phyloP scores from a whole-genome alignment of 108 stramenopile genomes.

The Nitzschia sp. region DNA sequence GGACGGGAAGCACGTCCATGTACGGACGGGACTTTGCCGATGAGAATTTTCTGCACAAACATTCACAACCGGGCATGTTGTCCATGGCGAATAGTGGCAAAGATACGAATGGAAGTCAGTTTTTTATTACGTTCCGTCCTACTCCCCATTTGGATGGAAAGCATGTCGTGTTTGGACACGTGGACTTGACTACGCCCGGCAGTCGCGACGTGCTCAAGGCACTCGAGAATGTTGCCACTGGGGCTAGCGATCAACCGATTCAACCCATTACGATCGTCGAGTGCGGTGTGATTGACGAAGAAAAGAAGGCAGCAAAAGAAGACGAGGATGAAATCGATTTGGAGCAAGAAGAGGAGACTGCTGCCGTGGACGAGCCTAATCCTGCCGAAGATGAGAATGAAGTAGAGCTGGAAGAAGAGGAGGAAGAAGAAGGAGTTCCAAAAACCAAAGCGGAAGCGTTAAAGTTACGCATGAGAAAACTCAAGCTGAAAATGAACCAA shows the following conservation, averaged over 20 bases:
- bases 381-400: slow-evolving; percentile 29
- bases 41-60: slow-evolving; percentile 77
- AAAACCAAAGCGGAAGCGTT: slow-evolving; percentile 48
- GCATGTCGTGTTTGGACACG: slow-evolving; percentile 92
- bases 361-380: slow-evolving; percentile 9
- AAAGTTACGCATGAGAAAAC: slow-evolving; percentile 65
- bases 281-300: slow-evolving; percentile 56
- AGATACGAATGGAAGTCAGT: slow-evolving; percentile 90
- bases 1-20: slow-evolving; percentile 79
- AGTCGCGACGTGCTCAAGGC: slow-evolving; percentile 66
- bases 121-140: slow-evolving; percentile 82
- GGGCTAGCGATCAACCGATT: slow-evolving; percentile 50
- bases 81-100: slow-evolving; percentile 89
- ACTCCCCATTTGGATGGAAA: slow-evolving; percentile 88
- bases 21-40: slow-evolving; percentile 77
- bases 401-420: slow-evolving; percentile 28
- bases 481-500: slow-evolving; percentile 89
- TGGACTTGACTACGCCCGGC: slow-evolving; percentile 69
- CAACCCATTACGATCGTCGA: slow-evolving; percentile 52
- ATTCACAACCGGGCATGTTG: slow-evolving; percentile 67
- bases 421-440: slow-evolving; percentile 41
- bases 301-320: slow-evolving; percentile 8
- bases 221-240: slow-evolving; percentile 77
- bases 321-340: slow-evolving; percentile 46
- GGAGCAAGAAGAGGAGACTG: slow-evolving; percentile 46